A percentile compares a stretch with the other conserved stretches of the same genome.
Evolutionary conservation across 2,329 filamentous ascomycete genomes (phyloP).

Genomic region (Elsinoe ampelina): DNA sequence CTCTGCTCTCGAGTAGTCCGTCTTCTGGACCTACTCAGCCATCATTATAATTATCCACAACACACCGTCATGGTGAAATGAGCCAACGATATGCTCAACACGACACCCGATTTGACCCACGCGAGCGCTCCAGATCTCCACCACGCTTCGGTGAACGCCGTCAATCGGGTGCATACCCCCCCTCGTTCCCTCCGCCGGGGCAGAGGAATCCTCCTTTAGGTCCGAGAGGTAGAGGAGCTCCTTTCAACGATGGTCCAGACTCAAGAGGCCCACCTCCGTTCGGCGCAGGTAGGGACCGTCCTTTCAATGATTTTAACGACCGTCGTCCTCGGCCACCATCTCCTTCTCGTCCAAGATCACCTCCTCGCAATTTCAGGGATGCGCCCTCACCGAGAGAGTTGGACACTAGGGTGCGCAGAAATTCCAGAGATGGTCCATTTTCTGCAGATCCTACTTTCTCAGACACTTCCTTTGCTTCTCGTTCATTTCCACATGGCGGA

Average conservation of each 20-base stretch:
- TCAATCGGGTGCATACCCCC: conserved; percentile 45
- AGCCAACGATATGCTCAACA: conserved; percentile 17
- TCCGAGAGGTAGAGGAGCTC: conserved; percentile 52
- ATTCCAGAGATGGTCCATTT: conserved; percentile 62
- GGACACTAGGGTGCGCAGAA: conserved; percentile 58
- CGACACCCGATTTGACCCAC: conserved; percentile 31
- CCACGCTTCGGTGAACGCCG: conserved; percentile 63
- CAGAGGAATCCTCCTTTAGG: conserved; percentile 53
- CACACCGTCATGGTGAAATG: conserved; percentile 15
- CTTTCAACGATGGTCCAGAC: conserved; percentile 47
- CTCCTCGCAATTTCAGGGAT: conserved; percentile 49
- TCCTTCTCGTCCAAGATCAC: conserved; percentile 51
- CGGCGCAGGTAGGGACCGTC: conserved; percentile 53
- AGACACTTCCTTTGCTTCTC: conserved; percentile 50
- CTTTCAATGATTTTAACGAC: conserved; percentile 43
- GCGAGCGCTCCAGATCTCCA: conserved; percentile 64
- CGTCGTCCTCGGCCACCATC: conserved; percentile 54
- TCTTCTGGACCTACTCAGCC: not conserved
- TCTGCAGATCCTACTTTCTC: conserved; percentile 63
- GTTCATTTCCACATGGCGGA: conserved; percentile 45
- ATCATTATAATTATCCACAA: not conserved
- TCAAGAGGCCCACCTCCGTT: conserved; percentile 51
- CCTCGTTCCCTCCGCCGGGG: conserved; percentile 20
- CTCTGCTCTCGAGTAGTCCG: not conserved
- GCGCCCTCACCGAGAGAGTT: conserved; percentile 51